A percentile compares a stretch with the other conserved stretches of the same genome.
These are phyloP conservation scores for Chlorella sp. DNA, from an alignment of 139 green algal genomes.

Conservation along the genomic window DNA sequence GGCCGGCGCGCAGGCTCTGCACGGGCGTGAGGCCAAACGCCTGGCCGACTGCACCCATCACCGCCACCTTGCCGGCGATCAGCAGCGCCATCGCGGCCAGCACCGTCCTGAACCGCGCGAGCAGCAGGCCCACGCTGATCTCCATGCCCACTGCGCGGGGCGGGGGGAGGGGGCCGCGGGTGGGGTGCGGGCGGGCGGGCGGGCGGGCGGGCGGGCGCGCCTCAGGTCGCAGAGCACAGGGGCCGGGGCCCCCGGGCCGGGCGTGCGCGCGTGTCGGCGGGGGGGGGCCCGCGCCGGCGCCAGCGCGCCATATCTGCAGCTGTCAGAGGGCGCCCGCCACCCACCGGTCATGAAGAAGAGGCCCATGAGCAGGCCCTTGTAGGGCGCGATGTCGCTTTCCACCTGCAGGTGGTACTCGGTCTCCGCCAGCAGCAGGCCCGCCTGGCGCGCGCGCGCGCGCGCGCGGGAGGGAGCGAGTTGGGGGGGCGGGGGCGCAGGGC, in stretches of 20 bases:
- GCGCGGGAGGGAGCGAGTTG: too few species aligned
- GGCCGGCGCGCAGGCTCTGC: conserved; percentile 63
- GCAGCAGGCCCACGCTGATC: conserved; percentile 71
- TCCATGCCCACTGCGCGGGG: conserved; percentile 81
- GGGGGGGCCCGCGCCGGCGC: too few species aligned
- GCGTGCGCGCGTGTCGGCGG: too few species aligned
- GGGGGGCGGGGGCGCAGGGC: too few species aligned
- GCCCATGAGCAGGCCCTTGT: conserved; percentile 98
- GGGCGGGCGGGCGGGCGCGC: too few species aligned
- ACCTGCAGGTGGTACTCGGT: conserved; percentile 98
- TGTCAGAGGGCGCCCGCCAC: background rate
- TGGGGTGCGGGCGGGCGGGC: too few species aligned
- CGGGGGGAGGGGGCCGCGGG: background rate
- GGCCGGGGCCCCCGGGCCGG: too few species aligned
- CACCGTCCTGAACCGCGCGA: conserved; percentile 72
- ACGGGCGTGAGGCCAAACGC: conserved; percentile 85
- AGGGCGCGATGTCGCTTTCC: conserved; percentile 97
- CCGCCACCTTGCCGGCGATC: conserved; percentile 80
- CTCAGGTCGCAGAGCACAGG: too few species aligned
- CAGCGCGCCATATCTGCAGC: too few species aligned
- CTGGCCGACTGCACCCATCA: conserved; percentile 82
- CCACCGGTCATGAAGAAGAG: conserved; percentile 98
- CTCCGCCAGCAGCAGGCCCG: conserved; percentile 96
- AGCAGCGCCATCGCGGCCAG: conserved; percentile 72
- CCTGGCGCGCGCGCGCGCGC: too few species aligned